Base-by-base conservation (phyloP, 2,329 filamentous ascomycete genomes). In the Sclerotinia trifoliorum region DNA sequence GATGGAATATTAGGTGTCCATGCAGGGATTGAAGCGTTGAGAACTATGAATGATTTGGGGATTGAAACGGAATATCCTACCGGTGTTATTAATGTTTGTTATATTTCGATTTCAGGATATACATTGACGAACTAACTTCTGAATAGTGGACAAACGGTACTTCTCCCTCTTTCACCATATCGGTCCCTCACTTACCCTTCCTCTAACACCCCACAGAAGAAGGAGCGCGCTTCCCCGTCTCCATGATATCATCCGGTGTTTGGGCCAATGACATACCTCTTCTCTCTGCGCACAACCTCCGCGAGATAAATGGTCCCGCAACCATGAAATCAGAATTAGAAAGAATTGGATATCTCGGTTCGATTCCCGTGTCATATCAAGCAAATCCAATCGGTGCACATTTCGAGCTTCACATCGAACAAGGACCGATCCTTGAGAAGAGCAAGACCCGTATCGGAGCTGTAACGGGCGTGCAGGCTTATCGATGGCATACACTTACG, bases 371-470 rank as follows among this genome's bases (percentile, higher is more conserved):
- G 29, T 86, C 82, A 65, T 82, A 89, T 76, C 81, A 83, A 70
- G 80, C 82, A 44, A 86, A 84, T 21, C 90, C 89, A 0, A 87
- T 93, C 79, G 89, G 86, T 0, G 91, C 90, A 0, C 91, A 94
- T 77, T 94, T 94, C 74, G 91, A 94, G 78, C 83, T 95, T 13
- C 92, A 95, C 75, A 94, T 94, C 65, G 92, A 96, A 77, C 93
- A 96, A 77, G 91, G 91, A 0, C 91, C 91, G 0, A 86, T 92
- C 46, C 83, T 96, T 0, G 88, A 94, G 74, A 83, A 83, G 21
- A 82, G 84, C 39, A 80, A 83, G 35, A 83, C 88, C 71, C 87
- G 88, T 66, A 84, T 94, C 64, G 88, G 89, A 29, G 84, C 91
- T 8, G 91, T 94, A 5, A 84, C 85, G 44, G 90, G 90, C 2